Conservation (phyloP, 2,329 filamentous ascomycete species). For the Fusarium piperis region DNA sequence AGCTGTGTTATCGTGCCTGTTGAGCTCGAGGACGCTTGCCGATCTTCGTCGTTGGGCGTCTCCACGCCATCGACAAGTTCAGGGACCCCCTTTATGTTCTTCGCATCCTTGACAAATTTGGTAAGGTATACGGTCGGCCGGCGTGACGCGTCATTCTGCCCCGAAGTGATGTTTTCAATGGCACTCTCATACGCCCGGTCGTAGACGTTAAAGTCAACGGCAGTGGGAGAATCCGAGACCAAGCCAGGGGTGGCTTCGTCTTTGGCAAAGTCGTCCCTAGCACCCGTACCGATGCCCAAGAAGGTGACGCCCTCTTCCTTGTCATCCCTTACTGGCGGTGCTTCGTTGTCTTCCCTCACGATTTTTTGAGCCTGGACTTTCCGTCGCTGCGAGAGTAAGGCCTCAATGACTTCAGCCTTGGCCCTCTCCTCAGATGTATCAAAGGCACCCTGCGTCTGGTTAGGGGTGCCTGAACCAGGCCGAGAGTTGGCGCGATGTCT, state of each 20-base stretch:
- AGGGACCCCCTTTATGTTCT: slow-evolving; percentile 51
- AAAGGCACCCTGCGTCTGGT: slow-evolving; percentile 15
- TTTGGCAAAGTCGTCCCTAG: slow-evolving; percentile 56
- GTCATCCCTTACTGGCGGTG: slow-evolving; percentile 64
- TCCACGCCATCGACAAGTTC: slow-evolving; percentile 43
- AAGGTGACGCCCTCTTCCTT: slow-evolving; percentile 71
- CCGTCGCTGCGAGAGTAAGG: slow-evolving; percentile 58
- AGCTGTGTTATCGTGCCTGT: slow-evolving; percentile 35
- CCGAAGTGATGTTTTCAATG: slow-evolving; percentile 75
- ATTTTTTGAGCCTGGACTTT: slow-evolving; percentile 48
- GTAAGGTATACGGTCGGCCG: slow-evolving; percentile 60
- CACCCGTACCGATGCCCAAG: slow-evolving; percentile 79
- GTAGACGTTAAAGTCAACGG: slow-evolving; percentile 88
- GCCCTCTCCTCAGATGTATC: slow-evolving; percentile 47
- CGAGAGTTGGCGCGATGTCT: slow-evolving; percentile 33
- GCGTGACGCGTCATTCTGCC: slow-evolving; percentile 47
- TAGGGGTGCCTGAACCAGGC: slow-evolving; percentile 17
- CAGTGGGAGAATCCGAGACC: slow-evolving; percentile 86
- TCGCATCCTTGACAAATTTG: slow-evolving; percentile 57
- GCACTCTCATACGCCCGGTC: slow-evolving; percentile 82
- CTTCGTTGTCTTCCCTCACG: slow-evolving; percentile 54
- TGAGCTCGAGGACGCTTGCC: slow-evolving; percentile 19
- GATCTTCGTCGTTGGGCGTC: background rate
- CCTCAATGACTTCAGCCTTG: slow-evolving; percentile 59
- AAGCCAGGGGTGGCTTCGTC: slow-evolving; percentile 55